Base-by-base conservation (phyloP, 768 basidiomycete species). In the Macrolepiota albuminosa region DNA sequence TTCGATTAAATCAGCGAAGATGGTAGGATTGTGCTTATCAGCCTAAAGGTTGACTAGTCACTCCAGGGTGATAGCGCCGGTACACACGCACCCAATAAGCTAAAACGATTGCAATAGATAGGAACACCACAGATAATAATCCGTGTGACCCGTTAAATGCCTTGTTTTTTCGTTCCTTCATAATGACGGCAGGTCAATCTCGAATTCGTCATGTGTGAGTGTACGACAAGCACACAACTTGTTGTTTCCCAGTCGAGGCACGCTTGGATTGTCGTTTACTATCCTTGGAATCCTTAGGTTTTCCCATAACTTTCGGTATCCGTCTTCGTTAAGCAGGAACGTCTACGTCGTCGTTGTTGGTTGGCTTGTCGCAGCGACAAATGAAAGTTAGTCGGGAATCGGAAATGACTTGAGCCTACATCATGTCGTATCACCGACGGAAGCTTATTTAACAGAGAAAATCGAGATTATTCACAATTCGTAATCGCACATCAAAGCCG, bases 1-100 rank as follows among this genome's bases (percentile, higher is more conserved):
- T 47, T 73, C 68, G 14, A 76, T 52, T 13, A 76, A 59, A 24
- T 68, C 60, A 4, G 62, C 61, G 29, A 75, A 55, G 24, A 68
- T 45, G 31, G 55, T 39, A 18, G 61, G 61, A 56, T 67, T 57
- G 61, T 63, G 54, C 58, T 62, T 21, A 10, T 24, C 37, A 8
- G 42, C 47, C 9, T 40, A 26, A 13, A 16, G 33, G 26, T 55
- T 21, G 39, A 21, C 42, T 43, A 8, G n/a, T 43, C 42, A 37
- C 49, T 51, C 9, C 8, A n/a, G 40, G 24, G 11, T 31, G 26
- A 36, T 46, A 36, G 39, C 6, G 8, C 34, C 37, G 33, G 9
- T 24, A 40, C 37, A n/a, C 16, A 58, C 62, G 48, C 46, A 66
- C 66, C 50, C 51, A 57, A 42, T 64, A 64, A 9, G 45, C 39